Evolutionary conservation across 345 rosid genomes (phyloP).

Genomic region (Kandelia obovata): DNA sequence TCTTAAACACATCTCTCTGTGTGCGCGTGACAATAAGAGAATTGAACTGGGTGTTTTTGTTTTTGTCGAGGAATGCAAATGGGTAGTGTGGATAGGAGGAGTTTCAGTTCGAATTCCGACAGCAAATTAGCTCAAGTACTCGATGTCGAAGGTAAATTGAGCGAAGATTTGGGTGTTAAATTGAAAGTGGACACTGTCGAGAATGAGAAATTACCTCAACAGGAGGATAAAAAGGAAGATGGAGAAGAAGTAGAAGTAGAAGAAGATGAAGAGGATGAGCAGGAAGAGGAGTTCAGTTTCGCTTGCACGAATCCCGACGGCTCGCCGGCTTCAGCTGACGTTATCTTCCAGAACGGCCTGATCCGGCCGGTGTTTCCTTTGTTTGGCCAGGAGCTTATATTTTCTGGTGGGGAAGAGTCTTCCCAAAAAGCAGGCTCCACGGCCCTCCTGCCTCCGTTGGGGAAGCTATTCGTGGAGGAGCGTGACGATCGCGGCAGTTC

Average conservation of each 20-base stretch:
- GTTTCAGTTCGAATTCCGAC: too few relatives aligned
- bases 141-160: neutral
- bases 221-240: too few relatives aligned
- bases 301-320: slow-evolving; percentile 28
- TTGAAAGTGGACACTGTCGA: neutral
- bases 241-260: too few relatives aligned
- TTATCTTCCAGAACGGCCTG: slow-evolving; percentile 42
- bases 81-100: too few relatives aligned
- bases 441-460: slow-evolving; percentile 21
- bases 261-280: slow-evolving; percentile 5
- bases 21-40: too few relatives aligned
- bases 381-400: slow-evolving; percentile 36
- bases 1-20: too few relatives aligned
- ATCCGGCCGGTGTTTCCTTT: slow-evolving; percentile 45
- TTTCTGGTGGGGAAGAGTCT: neutral
- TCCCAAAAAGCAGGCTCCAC: slow-evolving; percentile 1
- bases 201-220: neutral
- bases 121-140: neutral
- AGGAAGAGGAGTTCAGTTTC: slow-evolving; percentile 41
- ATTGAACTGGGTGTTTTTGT: too few relatives aligned
- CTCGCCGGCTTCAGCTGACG: slow-evolving; percentile 41
- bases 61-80: too few relatives aligned
- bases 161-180: neutral
- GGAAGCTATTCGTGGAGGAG: slow-evolving; percentile 30
- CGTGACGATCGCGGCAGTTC: neutral